These are phyloP conservation scores for Lipomyces orientalis DNA, from an alignment of 805 yeast species.

Conservation along the genomic window DNA sequence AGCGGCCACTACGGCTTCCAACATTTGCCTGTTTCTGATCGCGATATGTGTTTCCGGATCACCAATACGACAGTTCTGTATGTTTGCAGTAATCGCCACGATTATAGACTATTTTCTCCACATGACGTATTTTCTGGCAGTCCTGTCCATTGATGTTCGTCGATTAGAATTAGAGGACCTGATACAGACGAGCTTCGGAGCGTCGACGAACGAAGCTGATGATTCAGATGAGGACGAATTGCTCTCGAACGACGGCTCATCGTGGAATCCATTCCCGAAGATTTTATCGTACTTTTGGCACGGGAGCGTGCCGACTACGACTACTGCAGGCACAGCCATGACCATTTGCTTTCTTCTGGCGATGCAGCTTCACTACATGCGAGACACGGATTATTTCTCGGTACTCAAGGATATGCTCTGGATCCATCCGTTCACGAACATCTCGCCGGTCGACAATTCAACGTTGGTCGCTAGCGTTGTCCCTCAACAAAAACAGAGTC, in stretches of 20 bases:
- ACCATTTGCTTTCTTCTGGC: constrained; percentile 23
- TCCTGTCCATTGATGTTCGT: constrained; percentile 69
- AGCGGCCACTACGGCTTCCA: constrained; percentile 46
- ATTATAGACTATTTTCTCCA: constrained; percentile 65
- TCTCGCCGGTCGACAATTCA: constrained; percentile 1
- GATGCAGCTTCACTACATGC: constrained; percentile 27
- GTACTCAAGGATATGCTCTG: constrained; percentile 7
- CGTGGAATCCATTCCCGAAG: constrained; percentile 35
- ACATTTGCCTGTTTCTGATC: constrained; percentile 41
- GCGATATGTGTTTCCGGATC: constrained; percentile 22
- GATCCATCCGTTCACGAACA: neutral
- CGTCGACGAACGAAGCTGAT: constrained; percentile 20
- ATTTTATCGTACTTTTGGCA: constrained; percentile 18
- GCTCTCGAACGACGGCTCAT: constrained; percentile 9
- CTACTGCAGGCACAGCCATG: constrained; percentile 32
- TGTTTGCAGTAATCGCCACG: constrained; percentile 57
- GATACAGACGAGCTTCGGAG: constrained; percentile 23
- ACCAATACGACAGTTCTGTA: constrained; percentile 47
- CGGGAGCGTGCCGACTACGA: constrained; percentile 31
- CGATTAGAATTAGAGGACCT: constrained; percentile 66
- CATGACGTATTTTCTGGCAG: constrained; percentile 66
- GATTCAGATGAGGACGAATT: constrained; percentile 35
- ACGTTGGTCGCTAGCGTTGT: neutral
- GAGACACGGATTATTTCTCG: constrained; percentile 3
- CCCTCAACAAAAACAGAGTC: neutral